A percentile compares a stretch with the other conserved stretches of the same genome.
These are phyloP conservation scores for Kokia cookei DNA, from an alignment of 441 rosid species.

Conservation along the genomic window DNA sequence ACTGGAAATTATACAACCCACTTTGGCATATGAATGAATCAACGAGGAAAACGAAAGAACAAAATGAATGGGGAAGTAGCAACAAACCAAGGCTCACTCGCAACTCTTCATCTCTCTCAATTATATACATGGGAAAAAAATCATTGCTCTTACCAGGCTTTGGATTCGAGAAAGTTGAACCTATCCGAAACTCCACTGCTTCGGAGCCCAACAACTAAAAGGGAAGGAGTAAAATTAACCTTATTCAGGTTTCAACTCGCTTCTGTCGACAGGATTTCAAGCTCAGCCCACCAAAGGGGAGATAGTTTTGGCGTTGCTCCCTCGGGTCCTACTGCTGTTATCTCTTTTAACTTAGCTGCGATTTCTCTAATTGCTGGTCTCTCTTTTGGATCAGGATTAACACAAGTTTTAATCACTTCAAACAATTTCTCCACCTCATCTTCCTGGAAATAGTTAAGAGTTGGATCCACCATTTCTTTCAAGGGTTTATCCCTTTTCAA, in stretches of 20 bases:
- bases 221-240: conserved; percentile 4
- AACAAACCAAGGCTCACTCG: neutral
- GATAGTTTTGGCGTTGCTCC: conserved; percentile 70
- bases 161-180: neutral
- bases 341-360: conserved; percentile 52
- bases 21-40: conserved; percentile 2
- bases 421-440: conserved; percentile 45
- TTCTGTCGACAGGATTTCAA: conserved; percentile 68
- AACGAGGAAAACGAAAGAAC: neutral
- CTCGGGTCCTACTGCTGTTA: conserved; percentile 64
- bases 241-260: conserved; percentile 10
- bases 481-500: conserved; percentile 24
- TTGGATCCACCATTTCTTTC: conserved; percentile 59
- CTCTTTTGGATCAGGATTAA: conserved; percentile 46
- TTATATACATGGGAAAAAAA: conserved; percentile 17
- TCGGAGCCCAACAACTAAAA: neutral
- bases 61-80: neutral
- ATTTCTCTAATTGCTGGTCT: conserved; percentile 61
- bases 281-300: conserved; percentile 96
- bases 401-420: conserved; percentile 59
- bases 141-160: neutral
- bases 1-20: conserved; percentile 8
- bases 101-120: neutral
- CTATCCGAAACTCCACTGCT: conserved; percentile 6
- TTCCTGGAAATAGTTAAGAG: conserved; percentile 45